Evolutionary conservation across 2,329 filamentous ascomycete species (phyloP).

Genomic region (Colletotrichum sp.): DNA sequence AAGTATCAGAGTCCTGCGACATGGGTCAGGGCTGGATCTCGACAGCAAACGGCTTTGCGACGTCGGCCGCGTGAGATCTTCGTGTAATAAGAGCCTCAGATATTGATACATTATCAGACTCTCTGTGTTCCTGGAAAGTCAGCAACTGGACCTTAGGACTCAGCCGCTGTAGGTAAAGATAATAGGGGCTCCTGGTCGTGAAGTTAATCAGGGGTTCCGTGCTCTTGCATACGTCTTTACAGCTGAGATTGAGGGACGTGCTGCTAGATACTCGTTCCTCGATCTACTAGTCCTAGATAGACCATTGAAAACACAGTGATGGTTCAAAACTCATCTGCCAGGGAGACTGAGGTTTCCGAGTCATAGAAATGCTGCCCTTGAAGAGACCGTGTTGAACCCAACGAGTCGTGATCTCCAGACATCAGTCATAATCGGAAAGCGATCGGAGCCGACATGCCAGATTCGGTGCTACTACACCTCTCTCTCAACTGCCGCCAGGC

Average conservation of each 20-base stretch:
- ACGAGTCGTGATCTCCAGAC: background rate
- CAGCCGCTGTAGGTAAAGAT: background rate
- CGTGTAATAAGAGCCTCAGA: background rate
- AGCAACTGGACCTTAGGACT: too few relatives aligned
- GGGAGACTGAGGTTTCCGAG: background rate
- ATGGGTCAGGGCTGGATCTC: background rate
- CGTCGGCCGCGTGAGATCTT: background rate
- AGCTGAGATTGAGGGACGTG: background rate
- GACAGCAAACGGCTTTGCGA: background rate
- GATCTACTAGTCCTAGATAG: background rate
- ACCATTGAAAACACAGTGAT: background rate
- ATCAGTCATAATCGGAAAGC: background rate
- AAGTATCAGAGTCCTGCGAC: background rate
- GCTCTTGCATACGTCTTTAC: background rate
- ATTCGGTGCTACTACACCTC: background rate
- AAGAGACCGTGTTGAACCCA: background rate
- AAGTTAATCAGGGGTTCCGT: background rate
- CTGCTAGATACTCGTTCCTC: background rate
- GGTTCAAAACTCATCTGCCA: background rate
- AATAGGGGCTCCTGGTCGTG: background rate
- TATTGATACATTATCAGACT: background rate
- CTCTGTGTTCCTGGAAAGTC: too few relatives aligned
- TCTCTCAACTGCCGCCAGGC: background rate
- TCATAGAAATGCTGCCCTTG: background rate
- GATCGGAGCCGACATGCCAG: background rate